Conservation (phyloP, 2,329 filamentous ascomycete genomes). For the Verticillium zaregamsianum region DNA sequence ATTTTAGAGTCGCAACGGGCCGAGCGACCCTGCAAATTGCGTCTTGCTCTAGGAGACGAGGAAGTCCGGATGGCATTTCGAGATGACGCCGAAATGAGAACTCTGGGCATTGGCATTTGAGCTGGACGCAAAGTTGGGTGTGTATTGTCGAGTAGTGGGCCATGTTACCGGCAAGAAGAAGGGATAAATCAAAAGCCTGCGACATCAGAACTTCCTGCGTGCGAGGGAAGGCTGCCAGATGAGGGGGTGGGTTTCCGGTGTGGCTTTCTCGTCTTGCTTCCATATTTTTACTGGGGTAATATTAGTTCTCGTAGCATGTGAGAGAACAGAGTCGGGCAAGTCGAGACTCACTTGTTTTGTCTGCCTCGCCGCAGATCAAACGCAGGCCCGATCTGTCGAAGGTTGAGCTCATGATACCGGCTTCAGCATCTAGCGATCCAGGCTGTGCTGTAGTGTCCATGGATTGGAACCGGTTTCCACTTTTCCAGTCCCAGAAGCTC, state of each 20-base stretch:
- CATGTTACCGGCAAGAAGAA: background rate
- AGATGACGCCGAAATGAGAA: constrained; percentile 82
- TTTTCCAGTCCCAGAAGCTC: constrained; percentile 99
- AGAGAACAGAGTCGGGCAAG: background rate
- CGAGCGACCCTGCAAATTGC: constrained; percentile 82
- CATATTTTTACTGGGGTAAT: constrained; percentile 75
- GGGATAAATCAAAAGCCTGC: background rate
- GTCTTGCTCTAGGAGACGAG: constrained; percentile 83
- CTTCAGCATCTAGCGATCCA: constrained; percentile 88
- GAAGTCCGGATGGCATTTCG: constrained; percentile 84
- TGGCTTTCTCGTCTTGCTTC: constrained; percentile 90
- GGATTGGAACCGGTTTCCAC: constrained; percentile 84
- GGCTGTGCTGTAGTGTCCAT: constrained; percentile 91
- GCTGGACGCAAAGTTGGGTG: background rate
- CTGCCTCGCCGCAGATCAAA: constrained; percentile 89
- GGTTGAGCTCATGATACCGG: constrained; percentile 89
- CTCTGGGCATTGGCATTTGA: constrained; percentile 56
- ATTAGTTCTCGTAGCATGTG: background rate
- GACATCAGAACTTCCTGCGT: constrained; percentile 64
- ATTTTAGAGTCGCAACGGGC: constrained; percentile 76
- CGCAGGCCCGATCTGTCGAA: constrained; percentile 87
- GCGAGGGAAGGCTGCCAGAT: constrained; percentile 85
- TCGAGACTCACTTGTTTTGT: constrained; percentile 72
- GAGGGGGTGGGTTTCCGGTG: constrained; percentile 84
- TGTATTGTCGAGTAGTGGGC: background rate